phyloP scores from a whole-genome alignment of 352 stramenopile species.

The Globisporangium paroecandrum region DNA sequence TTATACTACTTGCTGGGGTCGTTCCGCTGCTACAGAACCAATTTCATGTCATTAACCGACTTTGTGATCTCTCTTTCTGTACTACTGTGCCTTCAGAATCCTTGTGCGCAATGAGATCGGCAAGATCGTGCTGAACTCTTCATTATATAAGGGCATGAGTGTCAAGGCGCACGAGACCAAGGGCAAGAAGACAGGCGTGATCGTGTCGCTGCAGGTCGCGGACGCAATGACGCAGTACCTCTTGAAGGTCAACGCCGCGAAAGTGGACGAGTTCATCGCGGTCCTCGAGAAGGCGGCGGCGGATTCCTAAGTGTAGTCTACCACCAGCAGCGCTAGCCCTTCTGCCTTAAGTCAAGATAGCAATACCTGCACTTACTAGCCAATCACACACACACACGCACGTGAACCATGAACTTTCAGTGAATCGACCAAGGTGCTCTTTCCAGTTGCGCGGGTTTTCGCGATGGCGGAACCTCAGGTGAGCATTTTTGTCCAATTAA shows the following conservation, averaged over 20 bases:
- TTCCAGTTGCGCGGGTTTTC: not conserved
- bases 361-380: not conserved
- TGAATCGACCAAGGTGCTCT: not conserved
- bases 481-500: not conserved
- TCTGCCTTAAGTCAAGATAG: not conserved
- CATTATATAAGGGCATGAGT: slow-evolving; percentile 75
- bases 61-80: not conserved
- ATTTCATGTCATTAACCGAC: slow-evolving; percentile 12
- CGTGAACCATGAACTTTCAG: not conserved
- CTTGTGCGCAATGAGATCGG: slow-evolving; percentile 82
- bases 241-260: slow-evolving; percentile 67
- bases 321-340: not conserved
- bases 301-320: slow-evolving; percentile 2
- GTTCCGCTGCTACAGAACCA: not conserved
- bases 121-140: slow-evolving; percentile 84
- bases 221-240: slow-evolving; percentile 60
- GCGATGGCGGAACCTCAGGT: not conserved
- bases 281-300: slow-evolving; percentile 37
- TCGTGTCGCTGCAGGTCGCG: slow-evolving; percentile 64
- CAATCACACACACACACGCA: not conserved
- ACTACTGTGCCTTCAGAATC: slow-evolving; percentile 32
- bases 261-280: slow-evolving; percentile 62
- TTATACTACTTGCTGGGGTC: too few relatives aligned
- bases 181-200: slow-evolving; percentile 73
- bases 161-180: slow-evolving; percentile 64